Evolutionary conservation across 345 rosid genomes (phyloP).

Genomic region (Brassica rapa): DNA sequence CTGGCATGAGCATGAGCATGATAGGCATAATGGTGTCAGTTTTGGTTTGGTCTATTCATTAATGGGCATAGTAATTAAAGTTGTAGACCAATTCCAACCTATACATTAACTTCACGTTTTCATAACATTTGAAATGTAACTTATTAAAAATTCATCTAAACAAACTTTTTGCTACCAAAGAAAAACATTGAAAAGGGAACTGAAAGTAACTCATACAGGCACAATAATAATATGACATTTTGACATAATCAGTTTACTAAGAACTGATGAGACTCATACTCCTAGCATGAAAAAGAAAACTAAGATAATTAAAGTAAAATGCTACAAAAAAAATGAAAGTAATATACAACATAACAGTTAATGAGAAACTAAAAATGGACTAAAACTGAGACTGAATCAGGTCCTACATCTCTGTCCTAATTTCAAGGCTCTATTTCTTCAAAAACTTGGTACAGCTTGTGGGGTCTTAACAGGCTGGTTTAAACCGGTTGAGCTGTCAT

Average conservation of each 20-base stretch:
- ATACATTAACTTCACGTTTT: constrained; percentile 2
- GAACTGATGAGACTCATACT: constrained; percentile 19
- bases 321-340: constrained; percentile 28
- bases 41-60: constrained; percentile 30
- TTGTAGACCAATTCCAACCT: constrained; percentile 12
- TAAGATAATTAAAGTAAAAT: constrained; percentile 14
- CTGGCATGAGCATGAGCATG: not conserved
- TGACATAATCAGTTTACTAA: constrained; percentile 25
- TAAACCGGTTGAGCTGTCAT: constrained; percentile 19
- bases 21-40: constrained; percentile 19
- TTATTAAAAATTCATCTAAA: not conserved
- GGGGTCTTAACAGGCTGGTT: constrained; percentile 39
- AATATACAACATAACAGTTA: constrained; percentile 37
- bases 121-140: constrained; percentile 1
- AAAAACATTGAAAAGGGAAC: constrained; percentile 16
- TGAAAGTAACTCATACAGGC: constrained; percentile 14
- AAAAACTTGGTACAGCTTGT: constrained; percentile 59
- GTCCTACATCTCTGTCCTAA: constrained; percentile 39
- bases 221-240: constrained; percentile 32
- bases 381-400: constrained; percentile 30
- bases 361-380: constrained; percentile 32
- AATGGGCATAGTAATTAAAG: constrained; percentile 22
- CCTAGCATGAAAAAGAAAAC: constrained; percentile 28
- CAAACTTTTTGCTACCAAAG: constrained; percentile 7
- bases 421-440: constrained; percentile 39